Base-by-base conservation (phyloP, 306 rosid species). In the Corylus heterophylla region DNA sequence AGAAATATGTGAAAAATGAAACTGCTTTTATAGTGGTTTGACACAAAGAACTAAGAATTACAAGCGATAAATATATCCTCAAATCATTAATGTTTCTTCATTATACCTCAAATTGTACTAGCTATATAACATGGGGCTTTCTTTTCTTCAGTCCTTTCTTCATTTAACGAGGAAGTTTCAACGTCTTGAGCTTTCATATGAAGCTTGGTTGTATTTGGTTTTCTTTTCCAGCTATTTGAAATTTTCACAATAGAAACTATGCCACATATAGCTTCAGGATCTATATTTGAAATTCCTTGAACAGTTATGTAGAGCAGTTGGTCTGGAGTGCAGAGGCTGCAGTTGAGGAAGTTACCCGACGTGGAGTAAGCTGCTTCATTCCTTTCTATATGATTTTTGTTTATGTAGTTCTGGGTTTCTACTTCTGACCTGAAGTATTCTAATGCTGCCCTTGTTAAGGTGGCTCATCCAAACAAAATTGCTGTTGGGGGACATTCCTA, bases 401-500 rank as follows among this genome's bases (percentile, higher is more conserved):
- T 69, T 68, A 7, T 58, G 74, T 54, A 69, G 35, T 63, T 75
- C 20, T 56, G 63, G 39, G 10, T 22, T 49, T 59, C 67, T 47
- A 75, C 68, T 73, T 78, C 79, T 54, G 76, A 72, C 61, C 76
- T 51, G 18, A 83, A 49, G 73, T 18, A 70, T 73, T 83, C 55
- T 74, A 68, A 35, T 74, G 51, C 71, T 80, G 67, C 67, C 35
- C 78, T 73, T 78, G 80, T 76, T 64, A 82, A 94, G 99, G 97
- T 95, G 62, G 99, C 97, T 76, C 89, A 95, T 91, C 98, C 96
- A 27, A 83, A 86, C 85, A 95, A 88, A 88, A 91, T 95, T 81
- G 98, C 98, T 80, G 85, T 95, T 78, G 99, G 99, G 68, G 99
- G 99, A 86, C 98, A 95, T 85, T 95, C 99, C 81, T 95, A 95